These are phyloP conservation scores for Hemerocallis citrina DNA, from an alignment of 106 monocot genomes.

Conservation along the genomic window DNA sequence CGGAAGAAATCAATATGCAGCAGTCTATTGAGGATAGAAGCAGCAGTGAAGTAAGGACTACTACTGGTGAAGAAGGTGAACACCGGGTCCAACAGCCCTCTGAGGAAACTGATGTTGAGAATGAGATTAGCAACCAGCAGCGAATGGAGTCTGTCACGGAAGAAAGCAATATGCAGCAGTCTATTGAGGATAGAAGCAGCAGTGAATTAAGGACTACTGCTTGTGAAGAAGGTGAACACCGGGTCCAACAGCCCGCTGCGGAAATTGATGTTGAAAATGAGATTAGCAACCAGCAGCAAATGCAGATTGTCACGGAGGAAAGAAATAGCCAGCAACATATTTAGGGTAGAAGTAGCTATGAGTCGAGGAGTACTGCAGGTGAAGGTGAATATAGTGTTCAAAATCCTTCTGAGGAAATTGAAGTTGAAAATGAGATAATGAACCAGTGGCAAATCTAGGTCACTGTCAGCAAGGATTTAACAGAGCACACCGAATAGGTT, in stretches of 20 bases:
- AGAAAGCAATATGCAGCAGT: background rate
- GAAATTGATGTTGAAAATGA: background rate
- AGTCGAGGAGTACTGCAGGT: background rate
- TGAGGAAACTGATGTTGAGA: background rate
- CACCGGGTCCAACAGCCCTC: background rate
- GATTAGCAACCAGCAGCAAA: background rate
- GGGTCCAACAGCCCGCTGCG: background rate
- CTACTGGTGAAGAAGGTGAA: background rate
- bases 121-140: background rate
- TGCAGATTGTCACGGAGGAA: background rate
- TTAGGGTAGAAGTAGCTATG: too few species aligned
- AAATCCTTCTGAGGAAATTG: background rate
- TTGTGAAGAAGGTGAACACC: background rate
- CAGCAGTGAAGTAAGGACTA: background rate
- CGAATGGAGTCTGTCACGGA: background rate
- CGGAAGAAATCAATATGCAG: background rate
- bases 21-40: too few species aligned
- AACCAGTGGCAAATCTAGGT: background rate
- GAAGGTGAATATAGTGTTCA: background rate
- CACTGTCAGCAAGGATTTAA: too few species aligned
- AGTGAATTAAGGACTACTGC: background rate
- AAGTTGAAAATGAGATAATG: background rate
- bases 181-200: too few species aligned
- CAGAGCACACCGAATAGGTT: too few species aligned
- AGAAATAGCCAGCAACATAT: too few species aligned